Evolutionary conservation across 106 monocot species (phyloP).

Genomic region (Vanilla planifolia): DNA sequence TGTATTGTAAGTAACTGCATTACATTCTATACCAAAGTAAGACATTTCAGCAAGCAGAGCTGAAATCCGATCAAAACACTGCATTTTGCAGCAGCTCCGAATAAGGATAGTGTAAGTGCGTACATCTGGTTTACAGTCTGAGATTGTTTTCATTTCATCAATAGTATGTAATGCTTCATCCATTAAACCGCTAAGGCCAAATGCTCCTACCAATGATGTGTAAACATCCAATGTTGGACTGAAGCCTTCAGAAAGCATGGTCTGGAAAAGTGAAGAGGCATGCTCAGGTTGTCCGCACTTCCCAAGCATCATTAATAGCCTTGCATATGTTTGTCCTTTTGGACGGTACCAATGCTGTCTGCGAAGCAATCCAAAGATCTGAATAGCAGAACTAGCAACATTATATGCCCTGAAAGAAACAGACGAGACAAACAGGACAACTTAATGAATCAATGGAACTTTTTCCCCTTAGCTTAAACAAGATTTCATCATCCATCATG

Average conservation of each 20-base stretch:
- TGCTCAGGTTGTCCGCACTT: conserved; percentile 54
- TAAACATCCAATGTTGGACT: conserved; percentile 84
- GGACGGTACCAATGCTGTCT: conserved; percentile 86
- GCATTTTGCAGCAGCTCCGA: conserved; percentile 47
- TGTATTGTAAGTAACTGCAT: conserved; percentile 63
- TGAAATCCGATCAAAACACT: conserved; percentile 53
- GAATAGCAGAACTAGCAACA: not conserved
- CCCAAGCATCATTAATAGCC: conserved; percentile 74
- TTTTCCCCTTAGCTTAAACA: too few species aligned
- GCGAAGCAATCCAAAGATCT: conserved; percentile 78
- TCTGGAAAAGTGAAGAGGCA: conserved; percentile 56
- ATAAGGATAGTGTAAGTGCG: conserved; percentile 79
- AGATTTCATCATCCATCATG: too few species aligned
- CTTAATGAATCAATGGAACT: too few species aligned
- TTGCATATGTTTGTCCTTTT: conserved; percentile 73
- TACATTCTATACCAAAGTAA: conserved; percentile 59
- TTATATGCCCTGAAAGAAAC: not conserved
- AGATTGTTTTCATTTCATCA: conserved; percentile 80
- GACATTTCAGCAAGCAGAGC: conserved; percentile 72
- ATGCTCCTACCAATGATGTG: conserved; percentile 83
- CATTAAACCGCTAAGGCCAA: conserved; percentile 44
- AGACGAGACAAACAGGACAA: not conserved
- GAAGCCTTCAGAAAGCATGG: conserved; percentile 77
- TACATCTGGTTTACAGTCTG: conserved; percentile 71
- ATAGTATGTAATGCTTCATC: conserved; percentile 55